A percentile compares a stretch with the other conserved stretches of the same genome.
phyloP scores from a whole-genome alignment of 768 basidiomycete genomes.

The Trametopsis cervina region DNA sequence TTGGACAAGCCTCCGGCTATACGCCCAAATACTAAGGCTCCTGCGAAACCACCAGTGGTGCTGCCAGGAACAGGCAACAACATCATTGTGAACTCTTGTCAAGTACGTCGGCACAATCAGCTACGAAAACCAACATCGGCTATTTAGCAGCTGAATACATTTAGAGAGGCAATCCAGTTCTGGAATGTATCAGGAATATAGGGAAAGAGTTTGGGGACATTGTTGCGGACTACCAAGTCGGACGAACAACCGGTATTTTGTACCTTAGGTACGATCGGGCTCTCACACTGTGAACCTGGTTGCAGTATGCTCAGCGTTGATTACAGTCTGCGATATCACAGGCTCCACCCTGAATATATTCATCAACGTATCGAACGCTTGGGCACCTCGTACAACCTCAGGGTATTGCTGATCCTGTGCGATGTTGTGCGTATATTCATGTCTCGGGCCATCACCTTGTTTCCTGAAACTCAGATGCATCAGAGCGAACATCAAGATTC shows the following conservation, averaged over 20 bases:
- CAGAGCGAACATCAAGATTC: constrained; percentile 91
- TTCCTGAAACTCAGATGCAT: not conserved
- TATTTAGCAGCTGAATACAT: not conserved
- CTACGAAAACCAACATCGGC: not conserved
- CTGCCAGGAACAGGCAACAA: constrained; percentile 27
- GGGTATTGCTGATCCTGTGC: constrained; percentile 83
- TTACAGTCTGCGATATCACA: constrained; percentile 90
- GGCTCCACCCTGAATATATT: constrained; percentile 96
- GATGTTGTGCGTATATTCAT: constrained; percentile 66
- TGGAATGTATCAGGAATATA: constrained; percentile 81
- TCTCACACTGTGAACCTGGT: constrained; percentile 1
- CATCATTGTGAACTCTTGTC: constrained; percentile 28
- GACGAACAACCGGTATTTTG: constrained; percentile 85
- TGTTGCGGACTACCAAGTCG: constrained; percentile 91
- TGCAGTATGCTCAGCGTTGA: too few relatives aligned
- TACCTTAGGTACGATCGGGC: constrained; percentile 69
- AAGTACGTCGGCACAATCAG: constrained; percentile 15
- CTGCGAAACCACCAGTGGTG: constrained; percentile 26
- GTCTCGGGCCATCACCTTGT: not conserved
- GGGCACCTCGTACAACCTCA: constrained; percentile 70
- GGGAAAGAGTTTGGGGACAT: constrained; percentile 95
- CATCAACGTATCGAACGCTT: constrained; percentile 86
- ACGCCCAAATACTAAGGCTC: not conserved
- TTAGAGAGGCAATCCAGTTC: constrained; percentile 83
- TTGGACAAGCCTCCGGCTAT: not conserved